These are phyloP conservation scores for Seminavis robusta DNA, from an alignment of 108 stramenopile genomes.

Conservation along the genomic window DNA sequence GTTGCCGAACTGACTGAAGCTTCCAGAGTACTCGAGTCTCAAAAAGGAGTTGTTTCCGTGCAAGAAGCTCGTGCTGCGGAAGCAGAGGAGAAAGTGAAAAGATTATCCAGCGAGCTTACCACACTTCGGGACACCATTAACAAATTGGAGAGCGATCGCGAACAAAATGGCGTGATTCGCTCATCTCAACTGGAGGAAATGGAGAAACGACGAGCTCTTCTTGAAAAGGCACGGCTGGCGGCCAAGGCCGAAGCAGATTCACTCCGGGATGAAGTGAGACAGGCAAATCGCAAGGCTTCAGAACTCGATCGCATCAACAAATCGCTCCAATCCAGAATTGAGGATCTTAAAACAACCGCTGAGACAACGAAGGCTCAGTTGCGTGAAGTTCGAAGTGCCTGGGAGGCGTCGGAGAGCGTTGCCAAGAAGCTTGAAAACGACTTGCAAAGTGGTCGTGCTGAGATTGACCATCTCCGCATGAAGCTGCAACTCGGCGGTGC, in stretches of 20 bases:
- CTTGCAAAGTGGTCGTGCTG: constrained; percentile 7
- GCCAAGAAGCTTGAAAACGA: not conserved
- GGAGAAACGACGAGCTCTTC: not conserved
- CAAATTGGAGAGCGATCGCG: not conserved
- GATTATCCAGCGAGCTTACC: not conserved
- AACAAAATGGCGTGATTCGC: not conserved
- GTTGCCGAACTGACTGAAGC: constrained; percentile 12
- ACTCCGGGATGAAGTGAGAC: constrained; percentile 5
- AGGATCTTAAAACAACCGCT: not conserved
- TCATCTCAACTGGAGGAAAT: constrained; percentile 2
- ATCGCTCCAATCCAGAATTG: constrained; percentile 1
- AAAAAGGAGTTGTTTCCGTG: constrained; percentile 2
- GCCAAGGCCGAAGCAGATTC: not conserved
- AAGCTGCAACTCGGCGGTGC: constrained; percentile 6
- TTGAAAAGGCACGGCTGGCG: not conserved
- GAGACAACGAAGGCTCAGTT: not conserved
- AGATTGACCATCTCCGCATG: constrained; percentile 6
- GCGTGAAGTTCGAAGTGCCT: not conserved
- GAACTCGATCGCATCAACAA: not conserved
- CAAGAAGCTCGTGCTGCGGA: not conserved
- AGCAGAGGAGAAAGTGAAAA: not conserved
- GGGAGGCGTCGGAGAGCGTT: not conserved
- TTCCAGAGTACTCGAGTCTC: not conserved
- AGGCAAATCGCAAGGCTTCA: not conserved
- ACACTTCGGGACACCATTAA: constrained; percentile 2